Base-by-base conservation (phyloP, 768 basidiomycete species). In the Suillus decipiens region DNA sequence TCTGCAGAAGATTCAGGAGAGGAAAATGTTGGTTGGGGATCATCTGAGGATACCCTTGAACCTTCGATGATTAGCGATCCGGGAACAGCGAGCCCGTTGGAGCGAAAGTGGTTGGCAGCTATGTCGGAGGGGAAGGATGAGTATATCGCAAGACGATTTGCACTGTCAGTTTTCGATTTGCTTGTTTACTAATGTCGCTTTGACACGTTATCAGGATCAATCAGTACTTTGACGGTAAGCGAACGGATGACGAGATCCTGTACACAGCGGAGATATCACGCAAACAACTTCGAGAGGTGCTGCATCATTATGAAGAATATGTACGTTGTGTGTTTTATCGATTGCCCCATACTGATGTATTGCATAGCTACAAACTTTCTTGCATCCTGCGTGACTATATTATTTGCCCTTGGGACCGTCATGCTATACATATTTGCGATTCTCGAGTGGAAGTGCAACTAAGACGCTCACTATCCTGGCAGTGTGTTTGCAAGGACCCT, bases 161-260 rank as follows among this genome's bases (percentile, higher is more conserved):
- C 93, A 66, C 77, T 86, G 93, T 96, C 62, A 69, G 90, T 71
- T 6, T 36, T 47, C 74, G 24, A 3, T 51, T 5, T 45, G 28
- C 36, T 51, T 45, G 54, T 60, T 11, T 11, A 14, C 37, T 6
- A 33, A 31, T 7, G 22, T 9, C 36, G 36, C 33, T 12, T 51
- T 67, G 15, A 64, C n/a, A n/a, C 28, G 36, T 37, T 11, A 5
- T 3, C 72, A 96, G 95, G 64, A 92, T 96, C 59, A 90, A 93
- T 64, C 92, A 93, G 69, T 97, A 94, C 72, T 95, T 98, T 69
- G 94, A 99, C 68, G 96, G 96, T 14, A 92, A 89, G 74, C 88
- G 83, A 59, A 93, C 93, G 0, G 92, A 95, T 64, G 95, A 97
- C 67, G 96, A 98, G 75, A 96, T 98, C 63, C 80, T 96, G n/a